Evolutionary conservation across 108 stramenopile genomes (phyloP).

Genomic region (Cyclotella choctawhatcheeana): DNA sequence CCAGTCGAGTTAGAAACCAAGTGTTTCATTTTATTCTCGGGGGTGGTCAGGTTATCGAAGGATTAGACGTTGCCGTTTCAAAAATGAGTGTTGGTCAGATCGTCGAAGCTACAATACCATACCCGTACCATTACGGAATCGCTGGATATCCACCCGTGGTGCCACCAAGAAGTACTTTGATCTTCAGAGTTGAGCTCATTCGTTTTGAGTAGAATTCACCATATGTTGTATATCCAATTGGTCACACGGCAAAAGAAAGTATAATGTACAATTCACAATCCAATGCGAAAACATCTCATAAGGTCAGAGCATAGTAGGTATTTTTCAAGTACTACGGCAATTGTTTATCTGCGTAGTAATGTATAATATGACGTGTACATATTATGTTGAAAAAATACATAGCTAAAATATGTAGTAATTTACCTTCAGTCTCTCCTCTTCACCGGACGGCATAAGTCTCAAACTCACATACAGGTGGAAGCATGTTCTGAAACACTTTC

Average conservation of each 20-base stretch:
- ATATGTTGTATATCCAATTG: no score
- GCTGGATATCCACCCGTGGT: conserved; percentile 78
- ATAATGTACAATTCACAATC: no score
- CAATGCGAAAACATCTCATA: no score
- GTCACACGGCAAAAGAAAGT: no score
- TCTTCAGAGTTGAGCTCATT: conserved; percentile 82
- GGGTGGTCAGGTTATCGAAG: conserved; percentile 78
- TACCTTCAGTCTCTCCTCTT: not conserved
- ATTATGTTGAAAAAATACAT: no score
- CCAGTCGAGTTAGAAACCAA: conserved; percentile 65
- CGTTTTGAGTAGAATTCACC: no score
- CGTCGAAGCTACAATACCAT: conserved; percentile 70
- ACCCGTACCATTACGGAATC: conserved; percentile 79
- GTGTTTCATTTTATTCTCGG: conserved; percentile 80
- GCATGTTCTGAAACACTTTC: not conserved
- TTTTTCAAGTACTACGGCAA: no score
- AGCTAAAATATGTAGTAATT: no score
- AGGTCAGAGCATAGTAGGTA: no score
- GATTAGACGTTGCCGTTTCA: conserved; percentile 64
- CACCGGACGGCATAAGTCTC: not conserved
- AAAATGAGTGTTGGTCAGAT: conserved; percentile 58
- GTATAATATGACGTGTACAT: no score
- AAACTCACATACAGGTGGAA: conserved; percentile 22
- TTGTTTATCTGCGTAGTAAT: no score
- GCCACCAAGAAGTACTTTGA: conserved; percentile 74